Percentiles rank a stretch among this genome's conserved stretches.
These are phyloP conservation scores for Acaromyces ingoldii DNA, from an alignment of 1,284 basidiomycete genomes.

Conservation along the genomic window DNA sequence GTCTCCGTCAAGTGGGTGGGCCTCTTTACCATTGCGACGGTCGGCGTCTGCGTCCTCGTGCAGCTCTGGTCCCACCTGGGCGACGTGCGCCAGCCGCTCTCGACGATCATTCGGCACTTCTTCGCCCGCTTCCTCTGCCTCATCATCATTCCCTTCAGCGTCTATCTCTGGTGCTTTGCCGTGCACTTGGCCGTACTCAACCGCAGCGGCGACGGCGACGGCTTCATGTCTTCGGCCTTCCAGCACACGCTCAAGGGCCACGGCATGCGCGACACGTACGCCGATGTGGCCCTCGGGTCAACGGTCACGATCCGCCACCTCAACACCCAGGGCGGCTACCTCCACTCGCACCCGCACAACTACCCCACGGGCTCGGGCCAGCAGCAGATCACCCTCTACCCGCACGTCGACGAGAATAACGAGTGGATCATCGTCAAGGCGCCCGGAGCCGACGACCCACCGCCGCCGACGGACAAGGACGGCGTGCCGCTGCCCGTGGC, in stretches of 20 bases:
- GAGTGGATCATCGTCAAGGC: constrained; percentile 70
- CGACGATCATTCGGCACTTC: constrained; percentile 76
- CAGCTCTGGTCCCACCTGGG: constrained; percentile 90
- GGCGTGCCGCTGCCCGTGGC: constrained; percentile 47
- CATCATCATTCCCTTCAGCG: constrained; percentile 72
- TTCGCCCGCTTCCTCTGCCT: constrained; percentile 80
- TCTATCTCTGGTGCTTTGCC: constrained; percentile 94
- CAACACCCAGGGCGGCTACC: constrained; percentile 94
- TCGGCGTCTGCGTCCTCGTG: constrained; percentile 76
- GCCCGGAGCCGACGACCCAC: constrained; percentile 57
- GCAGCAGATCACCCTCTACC: constrained; percentile 97
- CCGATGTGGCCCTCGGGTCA: constrained; percentile 83
- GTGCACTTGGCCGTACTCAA: constrained; percentile 86
- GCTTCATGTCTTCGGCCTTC: constrained; percentile 98
- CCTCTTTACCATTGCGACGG: constrained; percentile 93
- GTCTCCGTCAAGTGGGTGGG: constrained; percentile 98
- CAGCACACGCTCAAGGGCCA: constrained; percentile 91
- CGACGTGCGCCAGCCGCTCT: constrained; percentile 72
- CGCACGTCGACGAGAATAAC: constrained; percentile 89
- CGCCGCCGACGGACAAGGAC: constrained; percentile 37
- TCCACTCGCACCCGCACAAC: constrained; percentile 86
- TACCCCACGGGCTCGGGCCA: constrained; percentile 72
- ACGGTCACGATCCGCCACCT: constrained; percentile 77
- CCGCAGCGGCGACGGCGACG: constrained; percentile 90
- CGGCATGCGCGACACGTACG: constrained; percentile 82